Evolutionary conservation across 73 alveolate species (phyloP), one percentile per base, ranked within the genome.

Genomic region (Paramecium primaurelia): DNA sequence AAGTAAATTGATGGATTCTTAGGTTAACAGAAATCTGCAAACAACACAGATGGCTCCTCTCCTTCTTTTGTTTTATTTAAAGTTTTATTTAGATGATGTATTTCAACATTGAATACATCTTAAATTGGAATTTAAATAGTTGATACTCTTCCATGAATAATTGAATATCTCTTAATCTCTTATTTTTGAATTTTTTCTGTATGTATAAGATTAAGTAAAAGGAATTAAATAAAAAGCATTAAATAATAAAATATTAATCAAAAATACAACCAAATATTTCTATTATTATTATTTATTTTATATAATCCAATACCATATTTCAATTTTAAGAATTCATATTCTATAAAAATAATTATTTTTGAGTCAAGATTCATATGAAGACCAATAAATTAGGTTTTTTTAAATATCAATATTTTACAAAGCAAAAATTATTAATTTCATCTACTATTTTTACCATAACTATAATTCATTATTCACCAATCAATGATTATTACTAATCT

Each of bases 11-110:
- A 34, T 9, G 86, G 86, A 71, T 71, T 37, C 22, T 71, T 30
- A 37, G 86, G 32, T 71, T 71, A 34, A 14, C 86, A 71, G 40
- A 71, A 71, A 71, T 71, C 58, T 30, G 86, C 86, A 71, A 71
- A 71, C 36, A 59, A 26, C 16, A 59, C 6, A 1, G 77, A 26
- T 59, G 77, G 77, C 2, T 59, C 36, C 9, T 14, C 44, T 1
- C 42, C 42, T 30, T 59, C 77, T 20, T 59, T 59, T 8, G 77
- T 59, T 8, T 59, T 18, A 59, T 59, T 59, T 30, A 59, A 6
- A n/a, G 77, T 59, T 59, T 59, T 59, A 30, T 59, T 59, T 22
- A 59, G 40, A 6, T 22, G 44, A 18, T 59, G 77, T 22, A 59
- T 59, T 59, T 59, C 77, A 30, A 59, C 40, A 30, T 30, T 59